Percentiles rank a stretch among this genome's conserved stretches.
Conservation (phyloP, 2,329 filamentous ascomycete genomes). For the Alternaria solani region DNA sequence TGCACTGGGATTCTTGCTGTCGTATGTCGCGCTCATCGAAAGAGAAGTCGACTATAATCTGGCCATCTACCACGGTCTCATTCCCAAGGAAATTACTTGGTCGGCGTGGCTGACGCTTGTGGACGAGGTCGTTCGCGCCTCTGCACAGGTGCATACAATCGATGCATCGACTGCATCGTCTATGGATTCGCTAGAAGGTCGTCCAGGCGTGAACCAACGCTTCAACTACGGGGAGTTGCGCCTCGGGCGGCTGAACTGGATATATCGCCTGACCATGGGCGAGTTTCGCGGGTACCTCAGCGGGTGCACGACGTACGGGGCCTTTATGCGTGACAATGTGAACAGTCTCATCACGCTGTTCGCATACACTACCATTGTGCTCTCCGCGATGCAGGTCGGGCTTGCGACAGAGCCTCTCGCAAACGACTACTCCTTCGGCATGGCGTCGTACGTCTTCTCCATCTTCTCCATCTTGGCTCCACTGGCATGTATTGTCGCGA, state of each 20-base stretch:
- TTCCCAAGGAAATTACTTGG: constrained; percentile 35
- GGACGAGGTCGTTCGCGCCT: constrained; percentile 17
- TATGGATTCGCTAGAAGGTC: background rate
- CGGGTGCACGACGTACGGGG: constrained; percentile 34
- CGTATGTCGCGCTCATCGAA: constrained; percentile 32
- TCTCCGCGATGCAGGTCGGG: constrained; percentile 40
- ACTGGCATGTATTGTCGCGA: constrained; percentile 22
- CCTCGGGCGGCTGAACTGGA: constrained; percentile 37
- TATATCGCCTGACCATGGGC: constrained; percentile 27
- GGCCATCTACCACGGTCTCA: constrained; percentile 22
- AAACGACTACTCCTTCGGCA: constrained; percentile 28
- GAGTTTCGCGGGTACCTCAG: constrained; percentile 30
- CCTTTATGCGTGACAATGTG: constrained; percentile 33
- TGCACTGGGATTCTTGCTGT: constrained; percentile 31
- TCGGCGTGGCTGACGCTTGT: constrained; percentile 23
- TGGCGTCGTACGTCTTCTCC: constrained; percentile 31
- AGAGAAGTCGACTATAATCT: constrained; percentile 31
- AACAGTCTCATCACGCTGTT: constrained; percentile 35
- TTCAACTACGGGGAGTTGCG: constrained; percentile 38
- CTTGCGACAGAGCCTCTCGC: constrained; percentile 25
- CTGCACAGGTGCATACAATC: constrained; percentile 5
- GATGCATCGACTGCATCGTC: constrained; percentile 8
- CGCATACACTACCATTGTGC: constrained; percentile 36
- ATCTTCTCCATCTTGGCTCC: constrained; percentile 35
- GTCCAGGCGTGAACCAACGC: constrained; percentile 30